These are phyloP conservation scores for Yarrowia alimentaria DNA, from an alignment of 805 yeast species.

Conservation along the genomic window DNA sequence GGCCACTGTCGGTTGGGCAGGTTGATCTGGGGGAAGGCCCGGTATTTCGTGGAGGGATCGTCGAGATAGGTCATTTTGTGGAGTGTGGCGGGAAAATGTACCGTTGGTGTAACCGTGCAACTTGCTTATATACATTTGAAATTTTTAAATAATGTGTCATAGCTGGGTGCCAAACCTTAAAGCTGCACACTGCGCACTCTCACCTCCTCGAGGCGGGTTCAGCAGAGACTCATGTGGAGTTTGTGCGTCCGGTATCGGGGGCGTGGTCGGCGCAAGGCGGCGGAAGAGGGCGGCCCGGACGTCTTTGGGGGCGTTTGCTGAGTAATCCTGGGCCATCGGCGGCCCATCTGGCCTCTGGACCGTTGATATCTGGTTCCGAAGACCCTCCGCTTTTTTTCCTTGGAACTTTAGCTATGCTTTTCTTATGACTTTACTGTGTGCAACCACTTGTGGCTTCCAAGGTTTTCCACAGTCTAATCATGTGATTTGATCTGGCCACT, in stretches of 20 bases:
- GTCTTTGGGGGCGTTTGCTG: no score
- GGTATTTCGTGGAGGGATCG: constrained; percentile 47
- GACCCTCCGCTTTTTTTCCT: no score
- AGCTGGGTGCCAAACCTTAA: background rate
- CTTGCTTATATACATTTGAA: background rate
- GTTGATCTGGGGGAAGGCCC: constrained; percentile 52
- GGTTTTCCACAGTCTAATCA: no score
- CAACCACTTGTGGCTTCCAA: no score
- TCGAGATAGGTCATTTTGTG: constrained; percentile 14
- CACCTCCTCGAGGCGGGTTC: background rate
- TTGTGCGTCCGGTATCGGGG: constrained; percentile 7
- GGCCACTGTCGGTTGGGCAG: constrained; percentile 75
- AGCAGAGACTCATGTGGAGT: background rate
- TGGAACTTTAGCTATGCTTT: no score
- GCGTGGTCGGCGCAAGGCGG: background rate
- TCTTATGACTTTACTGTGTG: no score
- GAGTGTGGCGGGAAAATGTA: background rate
- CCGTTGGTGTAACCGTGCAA: background rate
- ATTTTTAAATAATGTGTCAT: constrained; percentile 11
- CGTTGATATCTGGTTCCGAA: no score
- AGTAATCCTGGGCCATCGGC: no score
- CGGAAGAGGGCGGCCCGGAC: no score
- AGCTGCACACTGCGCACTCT: background rate
- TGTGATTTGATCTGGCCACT: no score
- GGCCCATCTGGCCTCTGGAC: no score